phyloP scores from a whole-genome alignment of 1,284 basidiomycete species.

The Agroathelia rolfsii region DNA sequence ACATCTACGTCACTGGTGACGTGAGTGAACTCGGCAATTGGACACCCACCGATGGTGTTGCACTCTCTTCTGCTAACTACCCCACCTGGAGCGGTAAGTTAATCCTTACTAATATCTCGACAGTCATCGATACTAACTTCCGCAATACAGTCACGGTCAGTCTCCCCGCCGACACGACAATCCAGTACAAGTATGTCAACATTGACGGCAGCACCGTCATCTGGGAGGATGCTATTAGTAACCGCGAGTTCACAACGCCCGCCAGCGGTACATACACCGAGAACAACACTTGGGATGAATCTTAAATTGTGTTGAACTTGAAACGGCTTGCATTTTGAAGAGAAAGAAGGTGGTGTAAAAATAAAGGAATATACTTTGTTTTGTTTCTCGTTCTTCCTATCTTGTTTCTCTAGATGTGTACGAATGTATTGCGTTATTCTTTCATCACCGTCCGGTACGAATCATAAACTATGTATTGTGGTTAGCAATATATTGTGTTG shows the following conservation, averaged over 20 bases:
- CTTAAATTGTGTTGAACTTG: too few relatives aligned
- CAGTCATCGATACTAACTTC: constrained; percentile 4
- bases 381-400: too few relatives aligned
- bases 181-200: constrained; percentile 68
- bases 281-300: constrained; percentile 35
- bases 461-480: too few relatives aligned
- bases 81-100: constrained; percentile 64
- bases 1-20: constrained; percentile 62
- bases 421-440: too few relatives aligned
- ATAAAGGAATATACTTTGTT: too few relatives aligned
- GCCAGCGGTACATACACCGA: constrained; percentile 26
- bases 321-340: too few relatives aligned
- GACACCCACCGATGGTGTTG: constrained; percentile 50
- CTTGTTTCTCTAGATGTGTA: too few relatives aligned
- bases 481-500: too few relatives aligned
- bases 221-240: constrained; percentile 59
- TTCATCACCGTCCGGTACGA: too few relatives aligned
- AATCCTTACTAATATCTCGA: constrained; percentile 6
- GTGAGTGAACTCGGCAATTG: constrained; percentile 50
- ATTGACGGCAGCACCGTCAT: constrained; percentile 45
- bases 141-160: constrained; percentile 49
- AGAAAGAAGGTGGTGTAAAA: too few relatives aligned
- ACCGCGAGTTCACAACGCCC: constrained; percentile 29
- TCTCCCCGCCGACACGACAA: constrained; percentile 37
- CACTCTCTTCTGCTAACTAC: constrained; percentile 47